Evolutionary conservation across 2,329 filamentous ascomycete species (phyloP), one percentile per base, ranked within the genome.

Genomic region (Rhynchosporium secalis): DNA sequence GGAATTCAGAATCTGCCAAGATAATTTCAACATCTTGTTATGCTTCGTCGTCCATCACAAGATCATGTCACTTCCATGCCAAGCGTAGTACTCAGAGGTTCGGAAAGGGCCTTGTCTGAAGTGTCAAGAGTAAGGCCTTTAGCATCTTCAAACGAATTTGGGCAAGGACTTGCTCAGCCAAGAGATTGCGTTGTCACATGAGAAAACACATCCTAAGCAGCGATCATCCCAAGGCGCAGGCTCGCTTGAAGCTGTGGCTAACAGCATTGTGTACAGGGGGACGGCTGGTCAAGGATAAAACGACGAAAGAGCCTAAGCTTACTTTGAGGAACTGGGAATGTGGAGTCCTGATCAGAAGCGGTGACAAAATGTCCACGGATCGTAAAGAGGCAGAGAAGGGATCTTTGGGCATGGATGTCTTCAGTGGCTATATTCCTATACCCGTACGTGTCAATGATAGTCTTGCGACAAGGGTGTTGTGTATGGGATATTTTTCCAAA

Each of bases 241-340:
- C 26, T 40, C 41, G n/a, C 8, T 26, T 38, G 33, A 40, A 48
- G 56, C 43, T 48, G 31, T 36, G 38, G 40, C 46, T 58, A 52
- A 62, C 10, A 26, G 29, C 51, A 10, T 36, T 10, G 13, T 58
- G 10, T 8, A 31, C 65, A 91, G 89, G 94, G 51, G 95, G 94
- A 28, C 86, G 86, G 52, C 76, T 96, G 36, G 84, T 87, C 59
- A 86, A 87, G 71, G 88, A 96, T 70, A 86, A 83, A 68, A 76
- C 74, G 7, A 88, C 85, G 2, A 87, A 87, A 65, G 76, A 83
- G 65, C 84, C 86, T 12, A 96, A 92, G 75, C 80, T 98, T 66
- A 92, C 84, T 65, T 92, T 90, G 75, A 86, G 90, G 60, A 99
- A 98, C 75, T 98, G 94, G 93, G 95, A 98, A 77, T 96, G 92